Base-by-base conservation (phyloP, 495 filamentous ascomycete genomes). In the Parachaetomium inaequale region DNA sequence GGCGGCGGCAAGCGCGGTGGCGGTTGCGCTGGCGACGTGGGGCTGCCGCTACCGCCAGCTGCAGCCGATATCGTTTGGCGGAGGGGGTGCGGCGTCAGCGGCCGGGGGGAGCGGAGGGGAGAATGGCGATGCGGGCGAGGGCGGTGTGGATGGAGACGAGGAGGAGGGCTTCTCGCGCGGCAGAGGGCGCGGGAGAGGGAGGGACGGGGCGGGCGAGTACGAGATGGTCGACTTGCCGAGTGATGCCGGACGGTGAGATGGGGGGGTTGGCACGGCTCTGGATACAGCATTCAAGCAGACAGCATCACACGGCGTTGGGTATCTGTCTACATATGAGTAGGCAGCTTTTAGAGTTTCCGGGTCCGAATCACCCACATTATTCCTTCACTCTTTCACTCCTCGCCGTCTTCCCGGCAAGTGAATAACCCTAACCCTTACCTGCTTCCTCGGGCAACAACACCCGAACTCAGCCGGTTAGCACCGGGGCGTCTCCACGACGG, bases 1-100 rank as follows among this genome's bases (percentile, higher is more conserved):
- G 76, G 74, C 78, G 21, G 79, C 78, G 31, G 91, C 89, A 57
- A 86, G 85, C 19, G 79, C 74, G 0, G 65, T 93, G 29, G 92
- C 93, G 82, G 86, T 84, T 0, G 80, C 74, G 21, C 77, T 90
- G 2, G 93, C 90, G 0, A 89, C 95, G 23, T 99, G 94, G 89
- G 87, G 85, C 10, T 99, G 94, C 72, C 89, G 85, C 72, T 94
- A 89, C 78, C 80, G 94, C 34, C 93, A 99, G 73, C 74, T 99
- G 55, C 79, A 84, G 66, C 94, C 94, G 7, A 96, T 99, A 62
- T 85, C 79, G 32, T 97, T 98, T 71, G 93, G 93, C 3, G 89
- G 87, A 12, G 78, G 71, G 14, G 58, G 62, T 21, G 64, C 71
- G 10, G 26, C 45, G 3, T 46, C 58, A 59, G 68, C 25, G 63